Evolutionary conservation across 2,329 filamentous ascomycete species (phyloP), one percentile per base, ranked within the genome.

Genomic region (Exophiala dermatitidis): DNA sequence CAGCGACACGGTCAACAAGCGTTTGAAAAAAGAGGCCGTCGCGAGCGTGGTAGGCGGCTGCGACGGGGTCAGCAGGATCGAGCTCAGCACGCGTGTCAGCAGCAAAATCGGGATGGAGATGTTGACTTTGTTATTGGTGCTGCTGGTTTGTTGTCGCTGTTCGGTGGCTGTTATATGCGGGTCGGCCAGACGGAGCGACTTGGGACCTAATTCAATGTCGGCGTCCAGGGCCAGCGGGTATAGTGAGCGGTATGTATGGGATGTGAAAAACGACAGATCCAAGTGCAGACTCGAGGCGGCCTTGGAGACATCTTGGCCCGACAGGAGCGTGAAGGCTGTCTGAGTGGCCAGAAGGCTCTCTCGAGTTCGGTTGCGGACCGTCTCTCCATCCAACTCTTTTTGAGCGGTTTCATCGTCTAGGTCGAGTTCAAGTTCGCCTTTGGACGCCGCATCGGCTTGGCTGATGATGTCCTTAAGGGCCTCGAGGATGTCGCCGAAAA

Each of bases 401-500:
- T 72, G 67, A 7, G 72, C 70, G 2, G 73, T 64, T 9, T 69
- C 69, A n/a, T 69, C 67, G 37, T 72, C 68, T 2, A 19, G 19
- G 19, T 75, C 76, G 10, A 78, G 74, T 0, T 77, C 75, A 10
- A 64, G 67, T n/a, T 72, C 66, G 53, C 75, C 69, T 12, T 71
- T 65, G 9, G 67, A 63, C 1, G 50, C 54, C 19, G 65, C 63
- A 42, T 85, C 80, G 48, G 86, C 85, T 61, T 90, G 82, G 3
- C 82, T 81, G 63, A 97, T 91, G 42, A 98, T 80, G 60, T 98
- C 93, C 69, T 95, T 94, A 37, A 98, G 77, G 0, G 90, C 91
- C 71, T 97, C 93, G 7, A 98, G 80, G 31, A 98, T 78, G 67
- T 98, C 93, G 30, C 91, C 93, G 64, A 98, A 98, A 75, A 98